These are phyloP conservation scores for Plantago coronopus DNA, from an alignment of 305 asterid species.

Conservation along the genomic window DNA sequence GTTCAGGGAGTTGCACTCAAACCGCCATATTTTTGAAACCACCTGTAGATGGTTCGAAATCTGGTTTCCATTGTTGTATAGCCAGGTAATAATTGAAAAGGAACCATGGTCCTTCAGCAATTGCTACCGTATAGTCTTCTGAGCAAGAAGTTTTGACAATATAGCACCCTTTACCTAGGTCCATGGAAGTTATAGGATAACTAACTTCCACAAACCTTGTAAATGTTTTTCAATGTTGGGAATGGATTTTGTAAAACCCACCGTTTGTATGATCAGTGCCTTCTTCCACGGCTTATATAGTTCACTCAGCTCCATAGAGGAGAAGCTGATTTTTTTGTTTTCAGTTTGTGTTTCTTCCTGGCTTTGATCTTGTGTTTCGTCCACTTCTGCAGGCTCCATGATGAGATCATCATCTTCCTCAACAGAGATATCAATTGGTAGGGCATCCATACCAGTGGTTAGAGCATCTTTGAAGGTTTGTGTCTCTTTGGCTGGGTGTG, in stretches of 20 bases:
- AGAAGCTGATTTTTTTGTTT: too few species aligned
- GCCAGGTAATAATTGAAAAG: background rate
- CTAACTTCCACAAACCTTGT: background rate
- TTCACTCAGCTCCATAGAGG: background rate
- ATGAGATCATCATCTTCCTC: too few species aligned
- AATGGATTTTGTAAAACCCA: background rate
- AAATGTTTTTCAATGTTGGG: background rate
- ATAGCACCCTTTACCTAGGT: background rate
- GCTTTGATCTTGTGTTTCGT: too few species aligned
- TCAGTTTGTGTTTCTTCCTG: too few species aligned
- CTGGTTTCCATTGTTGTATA: background rate
- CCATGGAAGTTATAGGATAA: background rate
- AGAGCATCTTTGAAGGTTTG: too few species aligned
- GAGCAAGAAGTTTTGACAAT: background rate
- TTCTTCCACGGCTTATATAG: background rate
- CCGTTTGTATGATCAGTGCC: background rate
- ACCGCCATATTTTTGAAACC: background rate
- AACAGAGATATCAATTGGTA: too few species aligned
- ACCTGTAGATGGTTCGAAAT: background rate
- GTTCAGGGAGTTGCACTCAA: background rate
- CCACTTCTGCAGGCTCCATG: too few species aligned
- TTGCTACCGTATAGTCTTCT: background rate
- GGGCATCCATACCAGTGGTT: too few species aligned
- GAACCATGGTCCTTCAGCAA: background rate
- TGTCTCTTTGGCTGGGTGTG: too few species aligned